These are phyloP conservation scores for Sporothrix schenckii DNA, from an alignment of 2,329 filamentous ascomycete species.

Conservation along the genomic window DNA sequence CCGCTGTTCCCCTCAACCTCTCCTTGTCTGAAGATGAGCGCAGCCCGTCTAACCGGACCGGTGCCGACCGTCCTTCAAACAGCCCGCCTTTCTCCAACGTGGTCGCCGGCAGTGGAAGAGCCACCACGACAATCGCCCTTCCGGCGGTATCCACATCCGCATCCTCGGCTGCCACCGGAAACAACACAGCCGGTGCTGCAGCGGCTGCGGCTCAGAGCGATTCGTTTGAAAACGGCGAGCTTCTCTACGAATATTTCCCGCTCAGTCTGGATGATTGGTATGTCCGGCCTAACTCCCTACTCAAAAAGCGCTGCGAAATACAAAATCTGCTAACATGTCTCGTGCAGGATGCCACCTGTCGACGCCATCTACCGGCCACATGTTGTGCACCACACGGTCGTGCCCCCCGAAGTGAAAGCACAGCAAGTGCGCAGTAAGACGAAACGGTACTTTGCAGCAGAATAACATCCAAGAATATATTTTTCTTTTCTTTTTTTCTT, in stretches of 20 bases:
- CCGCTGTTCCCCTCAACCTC: slow-evolving; percentile 51
- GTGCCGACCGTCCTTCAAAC: slow-evolving; percentile 46
- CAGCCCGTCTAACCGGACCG: slow-evolving; percentile 54
- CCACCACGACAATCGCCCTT: neutral
- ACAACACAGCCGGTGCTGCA: slow-evolving; percentile 34
- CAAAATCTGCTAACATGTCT: slow-evolving; percentile 30
- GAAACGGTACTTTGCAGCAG: slow-evolving; percentile 73
- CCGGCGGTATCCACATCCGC: neutral
- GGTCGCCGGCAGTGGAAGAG: neutral
- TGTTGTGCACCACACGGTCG: slow-evolving; percentile 84
- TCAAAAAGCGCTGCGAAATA: neutral
- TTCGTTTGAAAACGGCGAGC: slow-evolving; percentile 74
- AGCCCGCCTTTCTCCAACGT: slow-evolving; percentile 55
- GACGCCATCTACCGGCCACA: slow-evolving; percentile 90
- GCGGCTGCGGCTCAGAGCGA: slow-evolving; percentile 43
- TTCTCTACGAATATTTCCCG: slow-evolving; percentile 94
- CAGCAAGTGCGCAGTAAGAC: slow-evolving; percentile 66
- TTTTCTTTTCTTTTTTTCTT: neutral
- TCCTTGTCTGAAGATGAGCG: slow-evolving; percentile 64
- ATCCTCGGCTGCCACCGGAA: slow-evolving; percentile 39
- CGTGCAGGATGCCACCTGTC: slow-evolving; percentile 73
- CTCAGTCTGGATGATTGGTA: slow-evolving; percentile 86
- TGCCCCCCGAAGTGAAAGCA: slow-evolving; percentile 70
- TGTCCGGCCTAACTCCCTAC: neutral
- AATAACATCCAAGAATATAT: slow-evolving; percentile 45